Percentiles rank a stretch among this genome's conserved stretches.
Conservation (phyloP, 805 yeast genomes). For the Candida patagonica region DNA sequence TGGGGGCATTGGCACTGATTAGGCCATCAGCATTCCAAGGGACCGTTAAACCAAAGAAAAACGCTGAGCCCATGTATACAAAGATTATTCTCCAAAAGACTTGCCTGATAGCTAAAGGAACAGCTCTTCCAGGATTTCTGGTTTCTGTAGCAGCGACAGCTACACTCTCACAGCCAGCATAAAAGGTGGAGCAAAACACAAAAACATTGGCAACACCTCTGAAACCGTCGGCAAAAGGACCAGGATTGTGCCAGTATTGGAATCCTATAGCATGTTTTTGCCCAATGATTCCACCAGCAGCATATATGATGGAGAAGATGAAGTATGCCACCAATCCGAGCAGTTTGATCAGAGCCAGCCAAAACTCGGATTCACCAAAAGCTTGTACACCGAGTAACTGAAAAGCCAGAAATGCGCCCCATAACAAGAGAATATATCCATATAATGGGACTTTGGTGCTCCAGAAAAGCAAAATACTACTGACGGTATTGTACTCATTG, state of each 20-base stretch:
- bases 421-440: conserved; percentile 42
- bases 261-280: conserved; percentile 48
- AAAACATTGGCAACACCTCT: conserved; percentile 46
- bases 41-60: conserved; percentile 52
- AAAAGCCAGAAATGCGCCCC: conserved; percentile 38
- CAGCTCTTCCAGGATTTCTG: conserved; percentile 48
- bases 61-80: conserved; percentile 48
- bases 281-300: conserved; percentile 46
- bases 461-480: conserved; percentile 37
- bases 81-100: conserved; percentile 47
- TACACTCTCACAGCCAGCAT: conserved; percentile 50
- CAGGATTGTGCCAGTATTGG: conserved; percentile 50
- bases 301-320: conserved; percentile 44
- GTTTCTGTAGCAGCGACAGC: conserved; percentile 61
- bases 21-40: conserved; percentile 45
- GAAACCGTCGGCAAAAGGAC: conserved; percentile 35
- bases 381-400: conserved; percentile 45
- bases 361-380: conserved; percentile 57
- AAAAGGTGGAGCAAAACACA: conserved; percentile 51
- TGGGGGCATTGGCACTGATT: conserved; percentile 28
- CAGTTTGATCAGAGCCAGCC: conserved; percentile 48
- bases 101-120: conserved; percentile 53
- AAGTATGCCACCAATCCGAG: conserved; percentile 49
- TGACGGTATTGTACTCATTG: conserved; percentile 41
- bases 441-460: conserved; percentile 38